Conservation (phyloP, 352 stramenopile species). For the Globisporangium megalacanthum region DNA sequence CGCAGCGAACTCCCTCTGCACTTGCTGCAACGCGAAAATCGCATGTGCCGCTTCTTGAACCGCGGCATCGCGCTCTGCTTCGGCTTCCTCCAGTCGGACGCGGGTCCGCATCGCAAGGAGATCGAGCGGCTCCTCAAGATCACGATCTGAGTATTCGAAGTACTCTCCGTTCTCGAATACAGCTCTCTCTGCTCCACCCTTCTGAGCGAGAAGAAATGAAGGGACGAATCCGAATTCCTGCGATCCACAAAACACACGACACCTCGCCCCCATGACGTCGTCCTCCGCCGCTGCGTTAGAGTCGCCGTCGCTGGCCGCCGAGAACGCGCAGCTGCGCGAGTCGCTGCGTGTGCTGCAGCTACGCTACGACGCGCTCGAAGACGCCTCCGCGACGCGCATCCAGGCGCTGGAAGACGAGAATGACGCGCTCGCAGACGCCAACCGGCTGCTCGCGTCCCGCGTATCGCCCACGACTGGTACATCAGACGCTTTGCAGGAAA, state of each 20-base stretch:
- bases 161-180: too few species aligned
- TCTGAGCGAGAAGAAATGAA: too few species aligned
- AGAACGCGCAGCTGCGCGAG: slow-evolving; percentile 43
- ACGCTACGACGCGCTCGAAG: slow-evolving; percentile 41
- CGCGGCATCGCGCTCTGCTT: slow-evolving; percentile 26
- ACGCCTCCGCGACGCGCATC: slow-evolving; percentile 31
- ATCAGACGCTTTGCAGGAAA: neutral
- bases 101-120: too few species aligned
- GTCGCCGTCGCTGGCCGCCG: slow-evolving; percentile 11
- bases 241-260: too few species aligned
- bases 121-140: too few species aligned
- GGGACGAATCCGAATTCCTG: too few species aligned
- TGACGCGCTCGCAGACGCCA: slow-evolving; percentile 67
- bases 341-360: slow-evolving; percentile 41
- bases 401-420: slow-evolving; percentile 64
- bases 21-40: slow-evolving; percentile 8
- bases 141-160: too few species aligned
- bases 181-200: too few species aligned
- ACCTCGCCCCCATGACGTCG: too few species aligned
- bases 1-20: slow-evolving; percentile 3
- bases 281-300: too few species aligned
- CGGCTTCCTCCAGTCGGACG: neutral
- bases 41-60: slow-evolving; percentile 26
- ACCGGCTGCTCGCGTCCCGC: slow-evolving; percentile 59
- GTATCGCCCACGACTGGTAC: slow-evolving; percentile 21